Conservation (phyloP, 345 rosid genomes). For the Balakata baccata region DNA sequence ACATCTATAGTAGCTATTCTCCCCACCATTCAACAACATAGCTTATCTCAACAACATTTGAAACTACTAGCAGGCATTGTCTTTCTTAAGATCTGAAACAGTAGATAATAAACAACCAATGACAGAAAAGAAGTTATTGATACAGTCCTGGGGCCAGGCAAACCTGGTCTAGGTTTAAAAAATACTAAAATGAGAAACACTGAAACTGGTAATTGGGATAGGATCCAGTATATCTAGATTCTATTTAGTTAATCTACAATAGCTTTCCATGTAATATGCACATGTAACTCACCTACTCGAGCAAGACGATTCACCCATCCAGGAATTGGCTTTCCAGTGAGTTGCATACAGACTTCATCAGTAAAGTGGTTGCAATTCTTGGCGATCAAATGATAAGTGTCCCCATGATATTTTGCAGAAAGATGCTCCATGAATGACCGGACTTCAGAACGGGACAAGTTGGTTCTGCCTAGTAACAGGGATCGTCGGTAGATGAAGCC, state of each 20-base stretch:
- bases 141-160: neutral
- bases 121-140: too few species aligned
- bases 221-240: conserved; percentile 6
- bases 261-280: neutral
- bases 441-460: conserved; percentile 70
- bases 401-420: conserved; percentile 74
- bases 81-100: neutral
- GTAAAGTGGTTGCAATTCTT: conserved; percentile 98
- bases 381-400: conserved; percentile 88
- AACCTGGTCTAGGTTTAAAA: neutral
- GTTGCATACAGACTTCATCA: conserved; percentile 61
- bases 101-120: neutral
- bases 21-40: neutral
- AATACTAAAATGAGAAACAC: neutral
- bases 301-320: conserved; percentile 97
- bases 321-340: conserved; percentile 84
- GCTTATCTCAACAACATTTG: too few species aligned
- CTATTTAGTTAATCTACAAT: neutral
- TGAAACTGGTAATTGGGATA: neutral
- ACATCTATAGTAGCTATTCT: neutral
- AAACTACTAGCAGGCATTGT: too few species aligned
- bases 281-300: conserved; percentile 54
- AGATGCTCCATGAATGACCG: conserved; percentile 73
- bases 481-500: conserved; percentile 90
- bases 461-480: conserved; percentile 58